Conservation (phyloP, 139 green algal species). For the Volvox reticuliferus region DNA sequence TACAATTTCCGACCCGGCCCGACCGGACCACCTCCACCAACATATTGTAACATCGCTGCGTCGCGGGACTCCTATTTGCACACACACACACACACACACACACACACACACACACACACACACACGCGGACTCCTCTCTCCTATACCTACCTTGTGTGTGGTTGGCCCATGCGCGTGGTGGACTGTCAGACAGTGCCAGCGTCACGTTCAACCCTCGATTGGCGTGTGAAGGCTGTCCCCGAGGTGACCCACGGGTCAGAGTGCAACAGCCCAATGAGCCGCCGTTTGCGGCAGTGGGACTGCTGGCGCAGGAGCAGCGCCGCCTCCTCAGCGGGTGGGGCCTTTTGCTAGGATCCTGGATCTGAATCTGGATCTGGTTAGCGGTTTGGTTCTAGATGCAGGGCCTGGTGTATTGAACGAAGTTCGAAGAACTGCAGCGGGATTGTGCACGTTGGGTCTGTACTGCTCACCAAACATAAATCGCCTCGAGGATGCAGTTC, state of each 20-base stretch:
- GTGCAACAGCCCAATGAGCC: not conserved
- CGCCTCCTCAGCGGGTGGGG: not conserved
- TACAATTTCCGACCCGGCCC: not conserved
- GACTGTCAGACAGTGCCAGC: not conserved
- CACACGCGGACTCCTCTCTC: not conserved
- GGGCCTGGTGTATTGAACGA: too few relatives aligned
- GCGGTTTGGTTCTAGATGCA: too few relatives aligned
- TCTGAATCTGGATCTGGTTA: too few relatives aligned
- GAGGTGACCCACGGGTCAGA: conserved; percentile 3
- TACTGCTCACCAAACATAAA: too few relatives aligned
- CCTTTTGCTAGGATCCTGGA: too few relatives aligned
- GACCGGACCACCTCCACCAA: not conserved
- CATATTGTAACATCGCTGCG: not conserved
- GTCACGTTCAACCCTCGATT: conserved; percentile 25
- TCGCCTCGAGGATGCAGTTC: too few relatives aligned
- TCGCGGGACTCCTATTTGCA: not conserved
- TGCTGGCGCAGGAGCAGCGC: conserved; percentile 23
- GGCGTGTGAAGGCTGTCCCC: conserved; percentile 33
- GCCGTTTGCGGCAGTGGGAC: conserved; percentile 36
- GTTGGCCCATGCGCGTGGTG: not conserved
- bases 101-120: too few relatives aligned
- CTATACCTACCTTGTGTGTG: not conserved
- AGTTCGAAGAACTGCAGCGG: too few relatives aligned
- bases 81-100: not conserved
- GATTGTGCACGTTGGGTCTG: too few relatives aligned